phyloP scores from a whole-genome alignment of 805 yeast species.

The Sungouiella blattae region DNA sequence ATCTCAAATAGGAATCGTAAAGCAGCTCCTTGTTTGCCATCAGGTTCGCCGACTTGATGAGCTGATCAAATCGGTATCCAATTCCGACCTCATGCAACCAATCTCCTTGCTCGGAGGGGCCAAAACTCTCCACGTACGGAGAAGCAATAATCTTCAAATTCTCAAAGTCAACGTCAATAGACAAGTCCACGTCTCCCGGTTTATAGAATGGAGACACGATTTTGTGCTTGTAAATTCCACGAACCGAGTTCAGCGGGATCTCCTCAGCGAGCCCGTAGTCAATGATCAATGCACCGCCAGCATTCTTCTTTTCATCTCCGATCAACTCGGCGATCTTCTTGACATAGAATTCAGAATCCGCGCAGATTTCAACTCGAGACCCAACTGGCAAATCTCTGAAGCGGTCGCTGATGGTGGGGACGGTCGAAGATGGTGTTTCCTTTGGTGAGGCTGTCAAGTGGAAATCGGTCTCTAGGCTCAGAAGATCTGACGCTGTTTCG shows the following conservation, averaged over 20 bases:
- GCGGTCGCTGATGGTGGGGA: conserved; percentile 51
- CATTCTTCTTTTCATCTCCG: conserved; percentile 27
- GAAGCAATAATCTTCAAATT: conserved; percentile 38
- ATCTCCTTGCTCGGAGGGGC: conserved; percentile 73
- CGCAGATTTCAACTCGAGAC: conserved; percentile 67
- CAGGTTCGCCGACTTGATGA: conserved; percentile 39
- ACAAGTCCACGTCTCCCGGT: conserved; percentile 79
- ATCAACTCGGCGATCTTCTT: conserved; percentile 48
- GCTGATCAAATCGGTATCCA: conserved; percentile 61
- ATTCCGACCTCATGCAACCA: conserved; percentile 77
- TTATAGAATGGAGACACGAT: conserved; percentile 70
- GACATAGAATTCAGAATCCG: conserved; percentile 63
- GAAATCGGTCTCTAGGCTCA: conserved; percentile 37
- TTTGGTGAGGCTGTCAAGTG: conserved; percentile 54
- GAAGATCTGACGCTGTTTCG: too few species aligned
- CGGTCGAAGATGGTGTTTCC: conserved; percentile 58
- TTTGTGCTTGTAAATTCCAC: conserved; percentile 71
- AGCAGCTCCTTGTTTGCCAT: conserved; percentile 51
- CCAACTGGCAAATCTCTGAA: conserved; percentile 52
- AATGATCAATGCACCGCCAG: conserved; percentile 68
- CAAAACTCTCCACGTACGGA: conserved; percentile 33
- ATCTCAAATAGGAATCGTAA: conserved; percentile 54
- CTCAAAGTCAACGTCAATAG: conserved; percentile 79
- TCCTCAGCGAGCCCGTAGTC: conserved; percentile 69
- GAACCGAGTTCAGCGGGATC: conserved; percentile 65